phyloP scores from a whole-genome alignment of 2,329 filamentous ascomycete genomes.

The Penicillium hordei region DNA sequence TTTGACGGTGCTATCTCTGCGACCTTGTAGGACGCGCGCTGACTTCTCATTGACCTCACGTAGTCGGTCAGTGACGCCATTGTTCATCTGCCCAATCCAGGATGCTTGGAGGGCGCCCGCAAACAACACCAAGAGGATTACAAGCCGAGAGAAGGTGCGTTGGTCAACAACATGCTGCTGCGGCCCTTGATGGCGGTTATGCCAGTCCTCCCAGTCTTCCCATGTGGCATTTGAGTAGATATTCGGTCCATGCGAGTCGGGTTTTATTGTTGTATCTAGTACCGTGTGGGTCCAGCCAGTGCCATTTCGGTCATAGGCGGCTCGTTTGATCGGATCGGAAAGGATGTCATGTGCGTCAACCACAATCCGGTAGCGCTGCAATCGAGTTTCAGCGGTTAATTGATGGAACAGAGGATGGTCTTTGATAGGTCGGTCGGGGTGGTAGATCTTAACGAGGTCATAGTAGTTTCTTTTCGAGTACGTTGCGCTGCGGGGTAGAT shows the following conservation, averaged over 20 bases:
- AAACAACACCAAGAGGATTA: conserved; percentile 67
- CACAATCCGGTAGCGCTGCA: conserved; percentile 89
- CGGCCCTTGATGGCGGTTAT: conserved; percentile 53
- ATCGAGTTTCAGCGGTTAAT: conserved; percentile 61
- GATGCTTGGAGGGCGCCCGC: conserved; percentile 72
- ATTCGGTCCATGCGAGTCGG: conserved; percentile 51
- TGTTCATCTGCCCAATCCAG: conserved; percentile 63
- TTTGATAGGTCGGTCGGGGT: conserved; percentile 69
- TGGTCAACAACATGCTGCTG: conserved; percentile 67
- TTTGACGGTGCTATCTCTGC: conserved; percentile 53
- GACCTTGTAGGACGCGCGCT: conserved; percentile 55
- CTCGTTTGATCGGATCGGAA: conserved; percentile 73
- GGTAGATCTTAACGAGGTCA: conserved; percentile 91
- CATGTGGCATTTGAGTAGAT: conserved; percentile 81
- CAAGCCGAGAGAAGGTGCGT: conserved; percentile 70
- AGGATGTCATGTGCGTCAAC: conserved; percentile 86
- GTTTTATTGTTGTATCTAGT: conserved; percentile 75
- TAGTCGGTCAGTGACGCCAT: conserved; percentile 64
- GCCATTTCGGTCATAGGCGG: conserved; percentile 78
- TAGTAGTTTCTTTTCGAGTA: conserved; percentile 87
- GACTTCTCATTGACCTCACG: conserved; percentile 66
- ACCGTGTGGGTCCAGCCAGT: conserved; percentile 68
- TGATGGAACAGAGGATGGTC: conserved; percentile 45
- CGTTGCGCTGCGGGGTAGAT: conserved; percentile 57
- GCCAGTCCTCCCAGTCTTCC: conserved; percentile 94